Evolutionary conservation across 345 rosid species (phyloP).

Genomic region (Noccaea caerulescens): DNA sequence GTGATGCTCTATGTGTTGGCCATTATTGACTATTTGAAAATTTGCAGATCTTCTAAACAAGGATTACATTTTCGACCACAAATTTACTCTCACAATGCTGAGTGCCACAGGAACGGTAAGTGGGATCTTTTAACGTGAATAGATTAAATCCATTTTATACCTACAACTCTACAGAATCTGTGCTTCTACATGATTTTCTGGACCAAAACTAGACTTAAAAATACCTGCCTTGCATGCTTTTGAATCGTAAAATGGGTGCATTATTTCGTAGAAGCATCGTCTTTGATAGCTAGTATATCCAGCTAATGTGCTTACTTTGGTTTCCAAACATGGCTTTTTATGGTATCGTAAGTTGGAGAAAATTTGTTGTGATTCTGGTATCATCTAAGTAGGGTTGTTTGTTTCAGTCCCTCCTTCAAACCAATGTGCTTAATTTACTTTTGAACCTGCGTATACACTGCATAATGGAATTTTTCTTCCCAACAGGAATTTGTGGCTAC

Average conservation of each 20-base stretch:
- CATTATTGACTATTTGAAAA: slow-evolving; percentile 14
- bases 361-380: not conserved
- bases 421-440: not conserved
- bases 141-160: not conserved
- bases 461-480: slow-evolving; percentile 15
- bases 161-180: not conserved
- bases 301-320: slow-evolving; percentile 6
- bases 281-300: slow-evolving; percentile 7
- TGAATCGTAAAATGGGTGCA: not conserved
- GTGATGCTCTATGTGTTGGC: not conserved
- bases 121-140: not conserved
- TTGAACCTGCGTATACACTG: slow-evolving; percentile 6
- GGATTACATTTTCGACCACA: slow-evolving; percentile 78
- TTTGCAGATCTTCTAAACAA: slow-evolving; percentile 72
- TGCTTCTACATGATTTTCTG: not conserved
- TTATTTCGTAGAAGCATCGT: not conserved
- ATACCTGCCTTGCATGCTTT: not conserved
- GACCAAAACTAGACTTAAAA: not conserved
- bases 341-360: not conserved
- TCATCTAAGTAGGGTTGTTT: not conserved
- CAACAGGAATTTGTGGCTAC: slow-evolving; percentile 75
- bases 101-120: slow-evolving; percentile 67
- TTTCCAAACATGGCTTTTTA: slow-evolving; percentile 4
- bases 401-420: not conserved
- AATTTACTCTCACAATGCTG: slow-evolving; percentile 64